Evolutionary conservation across 148 eudicot genomes (phyloP).

Genomic region (Rhododendron vialii): DNA sequence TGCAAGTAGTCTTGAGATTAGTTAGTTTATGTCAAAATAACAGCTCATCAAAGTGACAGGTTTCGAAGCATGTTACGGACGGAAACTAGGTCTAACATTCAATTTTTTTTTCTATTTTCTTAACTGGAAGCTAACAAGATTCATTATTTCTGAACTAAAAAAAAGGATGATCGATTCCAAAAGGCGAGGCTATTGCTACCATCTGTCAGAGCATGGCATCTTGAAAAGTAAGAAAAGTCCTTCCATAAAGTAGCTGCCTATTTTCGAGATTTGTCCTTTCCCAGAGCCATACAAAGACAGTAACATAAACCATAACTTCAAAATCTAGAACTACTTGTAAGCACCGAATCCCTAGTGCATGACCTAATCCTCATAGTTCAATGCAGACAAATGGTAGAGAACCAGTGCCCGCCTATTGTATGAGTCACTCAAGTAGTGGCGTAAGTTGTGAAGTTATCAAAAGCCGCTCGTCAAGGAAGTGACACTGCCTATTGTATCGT

Average conservation of each 20-base stretch:
- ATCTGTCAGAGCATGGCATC: neutral
- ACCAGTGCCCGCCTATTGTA: neutral
- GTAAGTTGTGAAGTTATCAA: neutral
- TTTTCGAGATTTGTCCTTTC: neutral
- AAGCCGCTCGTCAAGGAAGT: neutral
- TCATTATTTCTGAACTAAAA: neutral
- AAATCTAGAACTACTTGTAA: neutral
- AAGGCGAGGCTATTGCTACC: neutral
- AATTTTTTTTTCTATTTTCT: neutral
- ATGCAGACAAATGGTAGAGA: neutral
- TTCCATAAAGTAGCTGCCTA: neutral
- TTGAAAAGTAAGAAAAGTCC: neutral
- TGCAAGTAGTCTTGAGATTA: neutral
- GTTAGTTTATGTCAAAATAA: neutral
- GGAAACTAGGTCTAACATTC: neutral
- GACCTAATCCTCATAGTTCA: neutral
- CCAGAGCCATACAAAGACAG: neutral
- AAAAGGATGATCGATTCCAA: neutral
- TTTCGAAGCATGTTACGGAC: neutral
- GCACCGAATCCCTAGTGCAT: neutral
- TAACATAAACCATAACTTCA: neutral
- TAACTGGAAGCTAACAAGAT: neutral
- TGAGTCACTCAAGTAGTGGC: neutral
- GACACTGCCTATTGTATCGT: neutral
- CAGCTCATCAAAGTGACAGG: neutral